Evolutionary conservation across 768 basidiomycete species (phyloP).

Genomic region (Collybia sordida): DNA sequence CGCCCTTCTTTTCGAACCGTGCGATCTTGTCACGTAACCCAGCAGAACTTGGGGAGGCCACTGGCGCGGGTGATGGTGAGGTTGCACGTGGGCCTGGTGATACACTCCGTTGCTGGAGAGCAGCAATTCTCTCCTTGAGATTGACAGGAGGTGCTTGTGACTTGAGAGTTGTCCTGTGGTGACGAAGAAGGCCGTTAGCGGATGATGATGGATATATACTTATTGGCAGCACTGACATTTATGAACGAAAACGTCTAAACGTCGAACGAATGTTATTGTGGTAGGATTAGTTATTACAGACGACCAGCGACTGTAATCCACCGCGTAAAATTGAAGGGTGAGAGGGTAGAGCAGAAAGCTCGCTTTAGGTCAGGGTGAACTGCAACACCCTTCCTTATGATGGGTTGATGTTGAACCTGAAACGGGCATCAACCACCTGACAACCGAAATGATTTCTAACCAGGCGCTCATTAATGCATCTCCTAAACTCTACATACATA

Average conservation of each 20-base stretch:
- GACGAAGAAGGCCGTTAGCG: conserved; percentile 4
- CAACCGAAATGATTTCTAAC: conserved; percentile 3
- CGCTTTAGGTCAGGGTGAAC: conserved; percentile 4
- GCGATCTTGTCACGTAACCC: conserved; percentile 69
- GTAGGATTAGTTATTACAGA: conserved; percentile 16
- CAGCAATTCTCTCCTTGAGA: conserved; percentile 83
- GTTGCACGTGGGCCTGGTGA: conserved; percentile 20
- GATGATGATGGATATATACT: neutral
- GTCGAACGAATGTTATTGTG: conserved; percentile 11
- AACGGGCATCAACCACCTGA: conserved; percentile 1
- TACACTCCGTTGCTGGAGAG: conserved; percentile 63
- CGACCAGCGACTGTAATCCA: conserved; percentile 24
- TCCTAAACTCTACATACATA: neutral
- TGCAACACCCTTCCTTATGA: conserved; percentile 2
- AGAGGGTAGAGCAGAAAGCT: conserved; percentile 8
- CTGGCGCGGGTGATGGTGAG: conserved; percentile 26
- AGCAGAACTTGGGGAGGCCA: conserved; percentile 21
- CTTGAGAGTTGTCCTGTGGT: conserved; percentile 24
- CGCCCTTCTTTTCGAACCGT: conserved; percentile 77
- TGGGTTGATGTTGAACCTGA: neutral
- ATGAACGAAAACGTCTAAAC: conserved; percentile 3
- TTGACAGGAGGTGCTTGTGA: conserved; percentile 41
- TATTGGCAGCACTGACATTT: conserved; percentile 13
- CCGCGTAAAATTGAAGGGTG: conserved; percentile 11
- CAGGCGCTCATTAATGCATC: neutral